Percentiles rank a stretch among this genome's conserved stretches.
Evolutionary conservation across 2,329 filamentous ascomycete species (phyloP).

Genomic region (Hymenoscyphus occultus): DNA sequence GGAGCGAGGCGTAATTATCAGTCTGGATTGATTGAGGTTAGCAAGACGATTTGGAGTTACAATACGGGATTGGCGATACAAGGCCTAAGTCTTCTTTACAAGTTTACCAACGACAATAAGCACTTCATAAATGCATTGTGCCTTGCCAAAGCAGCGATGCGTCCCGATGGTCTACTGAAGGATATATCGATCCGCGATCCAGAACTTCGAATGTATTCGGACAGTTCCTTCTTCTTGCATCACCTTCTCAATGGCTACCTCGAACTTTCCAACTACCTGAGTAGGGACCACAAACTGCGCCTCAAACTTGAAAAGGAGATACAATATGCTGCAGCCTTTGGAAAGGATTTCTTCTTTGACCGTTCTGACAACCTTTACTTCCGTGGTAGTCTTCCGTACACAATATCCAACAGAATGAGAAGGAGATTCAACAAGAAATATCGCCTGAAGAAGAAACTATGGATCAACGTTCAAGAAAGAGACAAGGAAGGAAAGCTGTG

Average conservation of each 20-base stretch:
- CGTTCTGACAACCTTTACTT: slow-evolving; percentile 21
- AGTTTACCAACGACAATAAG: slow-evolving; percentile 10
- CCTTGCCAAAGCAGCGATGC: slow-evolving; percentile 23
- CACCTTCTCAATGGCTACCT: slow-evolving; percentile 25
- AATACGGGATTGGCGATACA: slow-evolving; percentile 27
- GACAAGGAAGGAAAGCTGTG: slow-evolving; percentile 24
- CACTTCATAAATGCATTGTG: slow-evolving; percentile 19
- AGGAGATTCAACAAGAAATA: slow-evolving; percentile 21
- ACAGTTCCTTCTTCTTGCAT: slow-evolving; percentile 27
- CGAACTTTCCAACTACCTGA: slow-evolving; percentile 16
- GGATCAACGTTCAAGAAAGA: slow-evolving; percentile 22
- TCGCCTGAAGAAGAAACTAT: slow-evolving; percentile 10
- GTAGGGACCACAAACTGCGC: slow-evolving; percentile 7
- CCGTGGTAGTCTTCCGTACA: slow-evolving; percentile 23
- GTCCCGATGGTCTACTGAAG: slow-evolving; percentile 14
- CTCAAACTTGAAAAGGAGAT: slow-evolving; percentile 15
- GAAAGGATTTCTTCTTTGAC: slow-evolving; percentile 25
- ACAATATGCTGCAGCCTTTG: slow-evolving; percentile 20
- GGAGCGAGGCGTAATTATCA: slow-evolving; percentile 17
- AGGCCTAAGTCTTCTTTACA: slow-evolving; percentile 20
- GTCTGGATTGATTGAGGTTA: slow-evolving; percentile 17
- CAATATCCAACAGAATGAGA: slow-evolving; percentile 19
- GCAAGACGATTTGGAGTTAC: slow-evolving; percentile 27
- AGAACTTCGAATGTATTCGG: slow-evolving; percentile 21
- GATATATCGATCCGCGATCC: slow-evolving; percentile 18